Percentiles rank a stretch among this genome's conserved stretches.
These are phyloP conservation scores for Globisporangium viniferum DNA, from an alignment of 352 stramenopile species.

Conservation along the genomic window DNA sequence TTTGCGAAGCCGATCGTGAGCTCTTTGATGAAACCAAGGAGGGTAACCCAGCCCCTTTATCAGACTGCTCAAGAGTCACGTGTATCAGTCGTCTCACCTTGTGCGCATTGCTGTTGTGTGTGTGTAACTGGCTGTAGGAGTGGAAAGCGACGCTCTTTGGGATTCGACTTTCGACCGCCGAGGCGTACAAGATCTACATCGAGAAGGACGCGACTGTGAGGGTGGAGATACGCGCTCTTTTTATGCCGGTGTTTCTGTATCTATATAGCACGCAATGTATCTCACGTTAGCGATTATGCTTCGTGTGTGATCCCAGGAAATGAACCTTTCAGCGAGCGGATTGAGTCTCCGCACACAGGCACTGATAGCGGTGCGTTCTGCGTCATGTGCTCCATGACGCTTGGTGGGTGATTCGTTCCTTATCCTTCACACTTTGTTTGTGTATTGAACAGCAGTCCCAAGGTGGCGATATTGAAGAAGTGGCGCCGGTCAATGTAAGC, in stretches of 20 bases:
- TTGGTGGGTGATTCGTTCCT: neutral
- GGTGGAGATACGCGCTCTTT: conserved; percentile 9
- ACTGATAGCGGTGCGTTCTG: conserved; percentile 11
- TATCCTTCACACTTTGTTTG: neutral
- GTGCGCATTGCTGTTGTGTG: neutral
- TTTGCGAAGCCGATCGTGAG: too few relatives aligned
- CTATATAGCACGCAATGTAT: neutral
- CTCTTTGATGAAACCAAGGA: too few relatives aligned
- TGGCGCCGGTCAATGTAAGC: neutral
- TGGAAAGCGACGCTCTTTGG: conserved; percentile 57
- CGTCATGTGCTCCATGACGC: neutral
- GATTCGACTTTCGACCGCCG: conserved; percentile 57
- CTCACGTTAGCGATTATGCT: neutral
- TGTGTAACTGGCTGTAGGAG: conserved; percentile 15
- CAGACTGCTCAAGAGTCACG: neutral
- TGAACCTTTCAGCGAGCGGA: conserved; percentile 10
- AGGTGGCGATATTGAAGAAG: neutral
- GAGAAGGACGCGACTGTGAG: conserved; percentile 69
- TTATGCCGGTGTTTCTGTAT: neutral
- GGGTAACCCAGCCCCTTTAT: too few relatives aligned
- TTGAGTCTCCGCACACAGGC: conserved; percentile 16
- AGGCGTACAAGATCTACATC: conserved; percentile 82
- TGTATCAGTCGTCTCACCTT: neutral
- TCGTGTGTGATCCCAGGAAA: neutral
- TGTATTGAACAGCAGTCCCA: neutral